Evolutionary conservation across 129 eudicot species (phyloP).

Genomic region (Sambucus nigra): DNA sequence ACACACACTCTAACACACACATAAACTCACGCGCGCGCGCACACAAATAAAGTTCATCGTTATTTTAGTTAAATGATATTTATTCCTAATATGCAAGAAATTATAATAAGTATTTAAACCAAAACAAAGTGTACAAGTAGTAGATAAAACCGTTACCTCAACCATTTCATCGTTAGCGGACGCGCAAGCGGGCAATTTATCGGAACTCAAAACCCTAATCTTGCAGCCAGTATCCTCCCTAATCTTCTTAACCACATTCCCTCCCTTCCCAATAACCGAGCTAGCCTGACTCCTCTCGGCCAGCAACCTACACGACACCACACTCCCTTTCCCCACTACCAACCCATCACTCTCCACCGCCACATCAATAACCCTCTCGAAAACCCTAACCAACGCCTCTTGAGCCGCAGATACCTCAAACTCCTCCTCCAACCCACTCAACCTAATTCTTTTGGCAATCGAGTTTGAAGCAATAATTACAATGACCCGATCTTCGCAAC

Average conservation of each 20-base stretch:
- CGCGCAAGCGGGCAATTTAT: conserved; percentile 32
- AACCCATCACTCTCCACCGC: conserved; percentile 43
- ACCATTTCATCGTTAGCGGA: conserved; percentile 36
- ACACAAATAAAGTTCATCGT: no score
- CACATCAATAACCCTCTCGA: conserved; percentile 62
- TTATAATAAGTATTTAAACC: no score
- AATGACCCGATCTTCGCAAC: conserved; percentile 40
- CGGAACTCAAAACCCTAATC: conserved; percentile 28
- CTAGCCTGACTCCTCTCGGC: conserved; percentile 33
- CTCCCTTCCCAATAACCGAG: conserved; percentile 61
- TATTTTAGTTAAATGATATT: no score
- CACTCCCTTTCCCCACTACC: conserved; percentile 18
- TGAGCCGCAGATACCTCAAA: conserved; percentile 58
- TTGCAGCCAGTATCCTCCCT: conserved; percentile 51
- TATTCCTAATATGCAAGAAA: no score
- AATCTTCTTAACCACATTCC: conserved; percentile 47
- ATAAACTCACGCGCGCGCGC: no score
- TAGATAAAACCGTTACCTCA: conserved; percentile 36
- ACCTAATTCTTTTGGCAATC: conserved; percentile 11
- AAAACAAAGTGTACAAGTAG: no score
- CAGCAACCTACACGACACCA: conserved; percentile 57
- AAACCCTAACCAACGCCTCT: conserved; percentile 67
- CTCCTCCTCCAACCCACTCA: conserved; percentile 15
- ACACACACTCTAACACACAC: no score
- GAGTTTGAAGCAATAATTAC: conserved; percentile 19